Conservation (phyloP, 345 rosid species). For the Clausena lansium region DNA sequence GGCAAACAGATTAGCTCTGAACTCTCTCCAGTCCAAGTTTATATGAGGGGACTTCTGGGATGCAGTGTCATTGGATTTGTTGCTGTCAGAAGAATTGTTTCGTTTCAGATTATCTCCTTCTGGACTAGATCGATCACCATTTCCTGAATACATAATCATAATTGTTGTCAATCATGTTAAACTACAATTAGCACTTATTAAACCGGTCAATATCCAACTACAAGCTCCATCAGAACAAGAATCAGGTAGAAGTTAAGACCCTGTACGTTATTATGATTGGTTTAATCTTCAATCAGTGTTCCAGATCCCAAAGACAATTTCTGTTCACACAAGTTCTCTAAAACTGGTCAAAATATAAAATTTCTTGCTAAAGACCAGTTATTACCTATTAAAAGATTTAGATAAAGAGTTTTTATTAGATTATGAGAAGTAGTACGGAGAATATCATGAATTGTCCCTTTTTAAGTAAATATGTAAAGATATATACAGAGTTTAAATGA, state of each 20-base stretch:
- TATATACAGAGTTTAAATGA: neutral
- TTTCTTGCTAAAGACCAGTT: neutral
- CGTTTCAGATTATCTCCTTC: conserved; percentile 60
- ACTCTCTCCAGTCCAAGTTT: conserved; percentile 81
- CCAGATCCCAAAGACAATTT: neutral
- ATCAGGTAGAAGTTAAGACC: neutral
- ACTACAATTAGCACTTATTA: neutral
- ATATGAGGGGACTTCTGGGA: conserved; percentile 50
- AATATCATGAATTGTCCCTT: neutral
- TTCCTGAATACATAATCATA: conserved; percentile 36
- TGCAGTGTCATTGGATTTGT: conserved; percentile 50
- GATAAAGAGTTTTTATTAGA: neutral
- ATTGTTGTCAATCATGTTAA: neutral
- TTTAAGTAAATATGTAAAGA: neutral
- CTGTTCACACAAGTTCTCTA: neutral
- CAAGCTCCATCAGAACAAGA: neutral
- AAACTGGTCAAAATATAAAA: neutral
- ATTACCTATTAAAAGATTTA: neutral
- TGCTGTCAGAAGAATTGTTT: conserved; percentile 50
- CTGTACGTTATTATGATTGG: neutral
- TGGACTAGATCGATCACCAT: conserved; percentile 46
- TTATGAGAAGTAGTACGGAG: neutral
- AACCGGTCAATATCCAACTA: neutral
- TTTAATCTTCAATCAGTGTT: neutral
- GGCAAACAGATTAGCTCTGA: conserved; percentile 72